These are phyloP conservation scores for Dioszegia hungarica DNA, from an alignment of 768 basidiomycete species.

Conservation along the genomic window DNA sequence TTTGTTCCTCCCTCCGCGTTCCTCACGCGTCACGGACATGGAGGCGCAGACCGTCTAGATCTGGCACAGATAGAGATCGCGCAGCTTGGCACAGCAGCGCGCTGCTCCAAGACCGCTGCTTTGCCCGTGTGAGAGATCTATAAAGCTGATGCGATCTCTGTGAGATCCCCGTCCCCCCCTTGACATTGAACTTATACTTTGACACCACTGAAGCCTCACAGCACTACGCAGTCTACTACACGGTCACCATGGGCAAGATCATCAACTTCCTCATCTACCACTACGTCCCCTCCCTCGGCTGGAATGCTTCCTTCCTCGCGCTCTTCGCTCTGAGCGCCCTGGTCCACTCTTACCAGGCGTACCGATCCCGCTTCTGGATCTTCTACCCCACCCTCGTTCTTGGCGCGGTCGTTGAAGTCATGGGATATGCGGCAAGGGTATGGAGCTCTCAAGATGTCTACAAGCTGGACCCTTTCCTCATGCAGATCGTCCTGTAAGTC, in stretches of 20 bases:
- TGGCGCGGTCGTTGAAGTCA: slow-evolving; percentile 34
- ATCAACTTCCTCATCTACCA: slow-evolving; percentile 21
- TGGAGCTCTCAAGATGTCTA: slow-evolving; percentile 38
- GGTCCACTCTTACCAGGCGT: slow-evolving; percentile 21
- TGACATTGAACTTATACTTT: background rate
- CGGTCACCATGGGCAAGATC: background rate
- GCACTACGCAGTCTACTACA: background rate
- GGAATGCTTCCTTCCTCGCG: slow-evolving; percentile 39
- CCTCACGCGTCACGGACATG: too few species aligned
- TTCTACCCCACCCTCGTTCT: slow-evolving; percentile 41
- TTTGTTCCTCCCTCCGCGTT: too few species aligned
- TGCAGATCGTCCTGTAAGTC: slow-evolving; percentile 39
- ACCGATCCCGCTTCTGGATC: slow-evolving; percentile 43
- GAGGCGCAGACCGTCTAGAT: too few species aligned
- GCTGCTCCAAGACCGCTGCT: too few species aligned
- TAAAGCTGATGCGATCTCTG: too few species aligned
- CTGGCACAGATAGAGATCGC: too few species aligned
- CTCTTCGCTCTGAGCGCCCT: slow-evolving; percentile 33
- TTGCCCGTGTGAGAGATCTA: too few species aligned
- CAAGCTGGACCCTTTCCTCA: slow-evolving; percentile 38
- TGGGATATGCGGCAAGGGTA: slow-evolving; percentile 42
- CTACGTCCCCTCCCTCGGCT: slow-evolving; percentile 33
- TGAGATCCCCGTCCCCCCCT: too few species aligned
- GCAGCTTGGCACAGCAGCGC: too few species aligned
- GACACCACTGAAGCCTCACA: background rate